These are phyloP conservation scores for Xylariaceae sp. DNA, from an alignment of 2,329 filamentous ascomycete species.

Conservation along the genomic window DNA sequence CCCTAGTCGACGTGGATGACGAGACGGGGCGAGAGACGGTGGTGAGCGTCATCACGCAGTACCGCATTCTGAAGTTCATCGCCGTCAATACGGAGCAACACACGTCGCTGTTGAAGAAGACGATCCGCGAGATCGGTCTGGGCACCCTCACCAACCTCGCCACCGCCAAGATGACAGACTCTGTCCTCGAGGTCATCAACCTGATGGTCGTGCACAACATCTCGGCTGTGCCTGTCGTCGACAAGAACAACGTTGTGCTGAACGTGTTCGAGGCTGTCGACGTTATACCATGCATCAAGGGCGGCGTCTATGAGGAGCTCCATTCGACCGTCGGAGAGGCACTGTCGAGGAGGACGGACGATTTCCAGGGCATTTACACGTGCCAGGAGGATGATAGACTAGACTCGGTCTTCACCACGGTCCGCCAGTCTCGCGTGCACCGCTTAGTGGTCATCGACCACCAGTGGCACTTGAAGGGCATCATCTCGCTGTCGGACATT, in stretches of 20 bases:
- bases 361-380: constrained; percentile 94
- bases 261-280: constrained; percentile 98
- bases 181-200: constrained; percentile 91
- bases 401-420: constrained; percentile 93
- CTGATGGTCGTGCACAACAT: constrained; percentile 89
- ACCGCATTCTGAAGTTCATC: constrained; percentile 97
- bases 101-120: constrained; percentile 82
- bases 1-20: constrained; percentile 86
- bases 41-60: constrained; percentile 95
- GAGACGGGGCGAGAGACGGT: constrained; percentile 90
- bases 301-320: constrained; percentile 85
- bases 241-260: constrained; percentile 67
- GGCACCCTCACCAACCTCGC: constrained; percentile 77
- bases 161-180: constrained; percentile 80
- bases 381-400: constrained; percentile 87
- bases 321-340: constrained; percentile 82
- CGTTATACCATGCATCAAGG: constrained; percentile 92
- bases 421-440: constrained; percentile 91
- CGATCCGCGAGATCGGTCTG: constrained; percentile 72
- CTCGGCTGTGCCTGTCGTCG: constrained; percentile 87
- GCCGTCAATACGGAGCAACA: constrained; percentile 84
- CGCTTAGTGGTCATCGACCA: constrained; percentile 90
- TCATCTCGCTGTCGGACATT: constrained; percentile 93
- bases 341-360: constrained; percentile 75
- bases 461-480: constrained; percentile 73